A percentile compares a stretch with the other conserved stretches of the same genome.
Conservation (phyloP, 495 filamentous ascomycete species). For the Aspergillus avenaceus region DNA sequence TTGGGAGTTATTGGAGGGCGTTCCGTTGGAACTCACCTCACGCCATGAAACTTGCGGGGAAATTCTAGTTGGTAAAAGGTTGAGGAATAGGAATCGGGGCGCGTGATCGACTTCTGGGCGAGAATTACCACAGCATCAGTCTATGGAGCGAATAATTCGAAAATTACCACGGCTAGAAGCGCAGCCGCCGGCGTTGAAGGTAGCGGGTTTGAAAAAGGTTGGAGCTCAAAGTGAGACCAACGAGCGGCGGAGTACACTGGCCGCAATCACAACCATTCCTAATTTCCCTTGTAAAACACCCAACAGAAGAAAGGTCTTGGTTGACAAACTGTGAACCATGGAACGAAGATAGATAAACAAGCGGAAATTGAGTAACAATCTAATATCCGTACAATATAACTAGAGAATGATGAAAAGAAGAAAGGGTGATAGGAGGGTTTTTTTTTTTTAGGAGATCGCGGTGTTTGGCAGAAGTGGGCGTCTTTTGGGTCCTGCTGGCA, state of each 20-base stretch:
- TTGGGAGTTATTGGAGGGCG: constrained; percentile 8
- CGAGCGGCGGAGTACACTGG: constrained; percentile 27
- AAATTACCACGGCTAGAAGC: neutral
- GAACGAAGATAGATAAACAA: neutral
- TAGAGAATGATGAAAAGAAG: constrained; percentile 5
- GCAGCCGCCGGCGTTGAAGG: constrained; percentile 15
- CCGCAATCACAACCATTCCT: constrained; percentile 28
- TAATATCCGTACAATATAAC: neutral
- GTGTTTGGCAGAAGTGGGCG: constrained; percentile 17
- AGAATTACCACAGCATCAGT: constrained; percentile 3
- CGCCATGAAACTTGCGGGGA: constrained; percentile 25
- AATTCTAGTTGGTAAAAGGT: neutral
- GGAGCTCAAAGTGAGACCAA: constrained; percentile 31
- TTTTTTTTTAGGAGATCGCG: constrained; percentile 11
- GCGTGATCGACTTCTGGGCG: constrained; percentile 3
- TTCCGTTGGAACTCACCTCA: constrained; percentile 22
- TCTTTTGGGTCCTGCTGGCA: constrained; percentile 13
- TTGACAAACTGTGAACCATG: neutral
- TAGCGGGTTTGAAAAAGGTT: constrained; percentile 17
- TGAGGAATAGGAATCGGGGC: constrained; percentile 7
- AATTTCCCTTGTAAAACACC: constrained; percentile 16
- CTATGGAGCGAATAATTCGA: constrained; percentile 1
- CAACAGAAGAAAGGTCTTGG: neutral
- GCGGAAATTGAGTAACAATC: neutral
- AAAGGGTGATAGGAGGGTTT: constrained; percentile 1